Evolutionary conservation across 768 basidiomycete genomes (phyloP), one percentile per base, ranked within the genome.

Genomic region (Boletus patriciae): DNA sequence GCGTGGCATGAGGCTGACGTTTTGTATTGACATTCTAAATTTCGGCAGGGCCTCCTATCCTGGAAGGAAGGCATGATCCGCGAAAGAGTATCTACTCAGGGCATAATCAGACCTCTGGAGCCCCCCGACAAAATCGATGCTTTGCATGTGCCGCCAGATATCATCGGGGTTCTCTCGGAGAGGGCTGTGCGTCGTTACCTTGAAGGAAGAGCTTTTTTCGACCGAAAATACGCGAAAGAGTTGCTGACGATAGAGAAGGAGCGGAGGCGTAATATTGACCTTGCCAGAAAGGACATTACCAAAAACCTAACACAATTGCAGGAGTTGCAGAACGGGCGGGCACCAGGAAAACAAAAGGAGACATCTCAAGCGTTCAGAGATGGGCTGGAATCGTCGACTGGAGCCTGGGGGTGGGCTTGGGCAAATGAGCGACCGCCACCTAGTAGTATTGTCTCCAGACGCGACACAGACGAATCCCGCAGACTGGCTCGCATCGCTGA

Each of bases 351-450:
- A 58, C 66, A n/a, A 40, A 61, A 31, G 46, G 64, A 51, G 50
- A 52, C 61, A 6, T 55, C 44, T 54, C 70, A 57, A 49, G 57
- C 65, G 11, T 52, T 71, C 42, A 62, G 56, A 61, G 67, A 73
- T 40, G 74, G 65, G 5, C 45, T 68, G 13, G 80, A 77, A 57
- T 74, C 75, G 41, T 73, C 76, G 7, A 77, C 80, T 29, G 83
- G 79, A 44, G 80, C 79, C 59, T 90, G 86, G 87, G 82, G 78
- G 29, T 94, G 91, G 87, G 84, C 86, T 19, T 98, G 90, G 94
- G 92, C 87, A 16, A 76, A 83, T 49, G 94, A 97, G 73, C 77
- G 79, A 19, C 96, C 96, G 4, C 96, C 96, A 5, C 90, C 95
- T 3, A 91, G 88, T 64, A 94, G 93, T 51, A 92, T 98, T 62